Evolutionary conservation across 768 basidiomycete genomes (phyloP).

Genomic region (Auricularia sp.): DNA sequence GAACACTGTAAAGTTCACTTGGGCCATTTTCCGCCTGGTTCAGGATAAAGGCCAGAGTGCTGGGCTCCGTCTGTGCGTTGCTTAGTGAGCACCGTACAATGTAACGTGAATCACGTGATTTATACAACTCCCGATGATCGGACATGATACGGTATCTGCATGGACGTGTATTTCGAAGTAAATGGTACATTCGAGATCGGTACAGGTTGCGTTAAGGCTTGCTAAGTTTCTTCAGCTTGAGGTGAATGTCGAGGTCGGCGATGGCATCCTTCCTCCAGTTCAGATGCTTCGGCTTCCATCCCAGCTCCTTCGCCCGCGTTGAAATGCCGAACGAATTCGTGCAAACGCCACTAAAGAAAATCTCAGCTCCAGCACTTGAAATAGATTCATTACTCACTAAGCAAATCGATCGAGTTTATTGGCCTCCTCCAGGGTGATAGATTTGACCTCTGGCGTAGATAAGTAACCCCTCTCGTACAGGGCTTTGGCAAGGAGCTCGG

Average conservation of each 20-base stretch:
- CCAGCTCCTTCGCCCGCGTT: neutral
- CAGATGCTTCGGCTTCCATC: constrained; percentile 1
- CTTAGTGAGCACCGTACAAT: no score
- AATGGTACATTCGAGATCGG: no score
- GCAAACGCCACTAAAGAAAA: neutral
- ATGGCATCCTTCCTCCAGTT: neutral
- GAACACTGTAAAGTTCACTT: neutral
- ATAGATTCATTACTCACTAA: neutral
- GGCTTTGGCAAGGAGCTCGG: neutral
- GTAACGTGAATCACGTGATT: no score
- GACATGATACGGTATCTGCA: no score
- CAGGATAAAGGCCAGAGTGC: neutral
- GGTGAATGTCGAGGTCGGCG: neutral
- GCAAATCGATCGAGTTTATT: neutral
- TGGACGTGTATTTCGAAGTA: no score
- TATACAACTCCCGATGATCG: no score
- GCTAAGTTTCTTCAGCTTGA: neutral
- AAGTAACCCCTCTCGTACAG: neutral
- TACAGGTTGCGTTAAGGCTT: neutral
- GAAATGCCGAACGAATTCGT: constrained; percentile 1
- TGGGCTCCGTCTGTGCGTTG: no score
- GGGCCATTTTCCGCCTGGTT: neutral
- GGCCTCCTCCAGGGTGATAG: neutral
- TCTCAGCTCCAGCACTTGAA: neutral
- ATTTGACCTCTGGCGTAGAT: constrained; percentile 1